phyloP scores from a whole-genome alignment of 2,329 filamentous ascomycete genomes.

The Penicillium sp. region DNA sequence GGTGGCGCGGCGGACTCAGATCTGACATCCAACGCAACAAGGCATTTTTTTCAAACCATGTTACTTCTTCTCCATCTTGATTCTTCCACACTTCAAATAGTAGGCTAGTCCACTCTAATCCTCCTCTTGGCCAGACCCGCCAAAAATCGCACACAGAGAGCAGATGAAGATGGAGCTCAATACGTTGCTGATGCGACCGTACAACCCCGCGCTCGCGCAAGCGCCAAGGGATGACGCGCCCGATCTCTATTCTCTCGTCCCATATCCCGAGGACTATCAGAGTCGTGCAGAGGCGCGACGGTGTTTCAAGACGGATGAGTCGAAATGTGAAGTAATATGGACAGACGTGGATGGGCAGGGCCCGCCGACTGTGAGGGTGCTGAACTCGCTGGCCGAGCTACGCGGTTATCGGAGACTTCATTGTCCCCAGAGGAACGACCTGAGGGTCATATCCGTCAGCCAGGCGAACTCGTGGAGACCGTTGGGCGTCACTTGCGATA shows the following conservation, averaged over 20 bases:
- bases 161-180: slow-evolving; percentile 11
- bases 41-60: neutral
- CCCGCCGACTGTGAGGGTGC: slow-evolving; percentile 5
- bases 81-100: neutral
- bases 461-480: slow-evolving; percentile 34
- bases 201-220: neutral
- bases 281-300: slow-evolving; percentile 10
- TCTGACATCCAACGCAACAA: neutral
- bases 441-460: slow-evolving; percentile 32
- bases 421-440: neutral
- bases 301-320: slow-evolving; percentile 18
- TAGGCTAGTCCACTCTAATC: neutral
- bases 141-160: neutral
- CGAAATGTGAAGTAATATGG: slow-evolving; percentile 16
- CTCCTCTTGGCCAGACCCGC: neutral
- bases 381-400: slow-evolving; percentile 18
- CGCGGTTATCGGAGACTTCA: neutral
- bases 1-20: neutral
- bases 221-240: neutral
- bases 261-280: slow-evolving; percentile 18
- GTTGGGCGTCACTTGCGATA: slow-evolving; percentile 28
- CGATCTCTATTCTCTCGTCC: slow-evolving; percentile 19
- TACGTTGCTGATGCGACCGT: neutral
- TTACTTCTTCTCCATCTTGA: neutral
- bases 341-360: slow-evolving; percentile 16